phyloP scores from a whole-genome alignment of 164 flowering plant genomes.

The Stephania cephalantha region DNA sequence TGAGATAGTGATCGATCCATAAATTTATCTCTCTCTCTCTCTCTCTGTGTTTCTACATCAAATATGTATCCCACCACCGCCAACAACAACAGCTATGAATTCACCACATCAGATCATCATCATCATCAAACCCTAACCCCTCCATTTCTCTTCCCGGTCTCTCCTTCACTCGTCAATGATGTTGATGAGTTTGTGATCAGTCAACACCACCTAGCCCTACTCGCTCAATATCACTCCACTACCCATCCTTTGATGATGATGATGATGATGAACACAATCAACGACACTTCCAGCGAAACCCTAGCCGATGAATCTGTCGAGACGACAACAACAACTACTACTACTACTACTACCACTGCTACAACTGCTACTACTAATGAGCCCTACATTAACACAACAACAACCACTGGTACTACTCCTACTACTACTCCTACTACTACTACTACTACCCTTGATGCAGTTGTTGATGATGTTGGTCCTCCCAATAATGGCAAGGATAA shows the following conservation, averaged over 20 bases:
- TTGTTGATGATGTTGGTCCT: no score
- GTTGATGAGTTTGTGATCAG: neutral
- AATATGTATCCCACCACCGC: neutral
- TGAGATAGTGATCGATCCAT: neutral
- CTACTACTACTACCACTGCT: neutral
- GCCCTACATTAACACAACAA: neutral
- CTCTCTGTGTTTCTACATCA: neutral
- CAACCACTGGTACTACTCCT: neutral
- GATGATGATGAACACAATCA: neutral
- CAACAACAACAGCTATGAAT: neutral
- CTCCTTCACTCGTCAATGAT: neutral
- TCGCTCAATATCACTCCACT: neutral
- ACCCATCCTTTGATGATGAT: neutral
- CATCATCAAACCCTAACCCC: constrained; percentile 8
- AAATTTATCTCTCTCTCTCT: no score
- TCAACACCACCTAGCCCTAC: neutral
- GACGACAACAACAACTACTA: neutral
- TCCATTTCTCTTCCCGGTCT: neutral
- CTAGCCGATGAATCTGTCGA: neutral
- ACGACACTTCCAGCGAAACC: neutral
- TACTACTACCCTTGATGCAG: neutral
- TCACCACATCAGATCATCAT: constrained; percentile 4
- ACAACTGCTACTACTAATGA: neutral
- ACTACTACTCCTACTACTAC: neutral
- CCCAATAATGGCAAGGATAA: no score